A percentile compares a stretch with the other conserved stretches of the same genome.
Evolutionary conservation across 768 basidiomycete species (phyloP).

Genomic region (Roridomyces roridus): DNA sequence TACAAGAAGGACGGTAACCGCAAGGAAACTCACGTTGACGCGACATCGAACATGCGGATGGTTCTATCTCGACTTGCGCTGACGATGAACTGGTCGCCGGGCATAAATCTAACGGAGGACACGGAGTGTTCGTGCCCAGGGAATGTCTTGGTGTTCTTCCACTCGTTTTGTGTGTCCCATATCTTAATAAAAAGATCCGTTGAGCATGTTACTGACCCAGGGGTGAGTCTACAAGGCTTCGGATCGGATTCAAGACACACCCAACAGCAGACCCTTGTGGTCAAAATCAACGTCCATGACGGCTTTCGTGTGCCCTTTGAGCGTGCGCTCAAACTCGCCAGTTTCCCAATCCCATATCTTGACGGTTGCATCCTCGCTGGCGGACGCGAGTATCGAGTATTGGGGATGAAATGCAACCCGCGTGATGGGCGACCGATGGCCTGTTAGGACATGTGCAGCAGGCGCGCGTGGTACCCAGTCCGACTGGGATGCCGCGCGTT

Average conservation of each 20-base stretch:
- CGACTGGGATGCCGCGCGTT: conserved; percentile 65
- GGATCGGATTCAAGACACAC: conserved; percentile 45
- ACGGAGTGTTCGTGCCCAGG: conserved; percentile 93
- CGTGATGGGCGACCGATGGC: conserved; percentile 80
- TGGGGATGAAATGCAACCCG: conserved; percentile 86
- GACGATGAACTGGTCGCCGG: conserved; percentile 82
- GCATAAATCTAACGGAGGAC: conserved; percentile 85
- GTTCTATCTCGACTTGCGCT: conserved; percentile 90
- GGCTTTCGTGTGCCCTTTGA: conserved; percentile 91
- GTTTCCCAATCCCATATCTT: conserved; percentile 99
- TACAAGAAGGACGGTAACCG: conserved; percentile 5
- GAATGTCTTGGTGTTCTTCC: conserved; percentile 87
- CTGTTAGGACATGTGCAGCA: conserved; percentile 75
- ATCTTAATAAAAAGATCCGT: conserved; percentile 91
- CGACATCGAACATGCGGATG: conserved; percentile 86
- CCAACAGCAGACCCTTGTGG: conserved; percentile 81
- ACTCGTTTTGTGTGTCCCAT: conserved; percentile 90
- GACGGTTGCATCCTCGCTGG: conserved; percentile 87
- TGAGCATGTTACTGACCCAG: conserved; percentile 65
- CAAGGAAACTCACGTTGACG: conserved; percentile 69
- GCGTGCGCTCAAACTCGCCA: conserved; percentile 89
- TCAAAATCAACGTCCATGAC: conserved; percentile 91
- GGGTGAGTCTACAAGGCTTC: neutral
- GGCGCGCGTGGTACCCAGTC: conserved; percentile 93
- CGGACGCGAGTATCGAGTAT: conserved; percentile 82